A percentile compares a stretch with the other conserved stretches of the same genome.
Conservation (phyloP, 768 basidiomycete genomes). For the Tulasnella calospora region DNA sequence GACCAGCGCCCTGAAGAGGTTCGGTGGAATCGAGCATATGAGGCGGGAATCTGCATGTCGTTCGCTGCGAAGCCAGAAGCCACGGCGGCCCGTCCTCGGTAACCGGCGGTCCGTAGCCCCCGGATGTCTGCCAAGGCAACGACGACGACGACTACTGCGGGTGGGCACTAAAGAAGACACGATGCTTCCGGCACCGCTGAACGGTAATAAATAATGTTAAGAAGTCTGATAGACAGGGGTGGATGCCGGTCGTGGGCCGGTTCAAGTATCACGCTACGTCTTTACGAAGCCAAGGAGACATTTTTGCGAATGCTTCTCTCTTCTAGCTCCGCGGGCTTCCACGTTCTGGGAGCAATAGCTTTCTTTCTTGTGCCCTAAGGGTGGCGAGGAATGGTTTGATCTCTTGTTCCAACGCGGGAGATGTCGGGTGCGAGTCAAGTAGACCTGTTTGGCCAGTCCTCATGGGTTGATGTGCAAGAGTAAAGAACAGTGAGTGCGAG, state of each 20-base stretch:
- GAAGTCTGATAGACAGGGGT: background rate
- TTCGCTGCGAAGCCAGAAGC: background rate
- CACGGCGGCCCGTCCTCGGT: slow-evolving; percentile 4
- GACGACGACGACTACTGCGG: background rate
- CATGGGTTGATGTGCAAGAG: background rate
- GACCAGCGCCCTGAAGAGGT: background rate
- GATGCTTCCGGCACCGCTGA: background rate
- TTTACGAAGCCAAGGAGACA: background rate
- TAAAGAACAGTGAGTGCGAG: background rate
- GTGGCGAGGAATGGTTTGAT: background rate
- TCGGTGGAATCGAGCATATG: background rate
- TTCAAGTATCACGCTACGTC: background rate
- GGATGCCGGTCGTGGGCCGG: background rate
- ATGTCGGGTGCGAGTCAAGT: too few relatives aligned
- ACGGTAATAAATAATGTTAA: background rate
- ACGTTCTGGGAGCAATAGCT: background rate
- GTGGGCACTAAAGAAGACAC: background rate
- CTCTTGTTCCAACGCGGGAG: too few relatives aligned
- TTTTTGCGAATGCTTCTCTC: background rate
- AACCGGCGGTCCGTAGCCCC: slow-evolving; percentile 10
- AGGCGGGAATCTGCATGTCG: background rate
- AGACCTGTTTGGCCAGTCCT: too few relatives aligned
- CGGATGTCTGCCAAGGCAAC: background rate
- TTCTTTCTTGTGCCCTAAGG: background rate
- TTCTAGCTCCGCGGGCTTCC: background rate